Conservation (phyloP, 345 rosid species). For the Carallia brachiata region DNA sequence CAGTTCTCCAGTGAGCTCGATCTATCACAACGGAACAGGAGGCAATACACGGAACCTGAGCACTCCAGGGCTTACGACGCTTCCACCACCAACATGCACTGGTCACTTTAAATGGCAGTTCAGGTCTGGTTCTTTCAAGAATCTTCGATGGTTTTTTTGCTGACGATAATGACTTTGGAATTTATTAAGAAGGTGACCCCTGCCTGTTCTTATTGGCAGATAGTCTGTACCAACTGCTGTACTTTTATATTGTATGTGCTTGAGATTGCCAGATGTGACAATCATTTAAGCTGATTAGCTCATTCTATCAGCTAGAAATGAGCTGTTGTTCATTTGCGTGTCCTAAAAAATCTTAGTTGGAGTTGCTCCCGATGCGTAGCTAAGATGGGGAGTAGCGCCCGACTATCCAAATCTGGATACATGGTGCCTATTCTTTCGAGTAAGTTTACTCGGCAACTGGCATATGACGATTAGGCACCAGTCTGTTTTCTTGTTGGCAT, state of each 20-base stretch:
- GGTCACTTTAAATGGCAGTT: slow-evolving; percentile 51
- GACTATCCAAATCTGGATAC: too few species aligned
- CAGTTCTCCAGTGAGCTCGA: slow-evolving; percentile 53
- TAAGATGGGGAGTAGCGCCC: too few species aligned
- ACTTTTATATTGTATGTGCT: neutral
- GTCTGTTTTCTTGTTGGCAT: too few species aligned
- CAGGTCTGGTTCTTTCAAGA: neutral
- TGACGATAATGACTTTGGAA: neutral
- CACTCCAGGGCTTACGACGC: slow-evolving; percentile 51
- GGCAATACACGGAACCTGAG: slow-evolving; percentile 55
- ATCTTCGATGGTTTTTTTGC: neutral
- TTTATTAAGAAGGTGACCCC: neutral
- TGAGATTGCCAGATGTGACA: neutral
- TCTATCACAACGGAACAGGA: slow-evolving; percentile 50
- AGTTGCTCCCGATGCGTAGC: too few species aligned
- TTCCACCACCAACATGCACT: slow-evolving; percentile 59
- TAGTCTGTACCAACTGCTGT: neutral
- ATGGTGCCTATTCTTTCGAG: too few species aligned
- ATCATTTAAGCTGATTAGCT: neutral
- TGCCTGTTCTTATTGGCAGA: neutral
- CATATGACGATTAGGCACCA: too few species aligned
- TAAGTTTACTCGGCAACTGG: too few species aligned
- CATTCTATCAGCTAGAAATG: too few species aligned
- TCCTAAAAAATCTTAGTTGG: too few species aligned
- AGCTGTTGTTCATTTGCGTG: too few species aligned